These are phyloP conservation scores for Larix kaempferi DNA, from an alignment of 75 land plant species.

Conservation along the genomic window DNA sequence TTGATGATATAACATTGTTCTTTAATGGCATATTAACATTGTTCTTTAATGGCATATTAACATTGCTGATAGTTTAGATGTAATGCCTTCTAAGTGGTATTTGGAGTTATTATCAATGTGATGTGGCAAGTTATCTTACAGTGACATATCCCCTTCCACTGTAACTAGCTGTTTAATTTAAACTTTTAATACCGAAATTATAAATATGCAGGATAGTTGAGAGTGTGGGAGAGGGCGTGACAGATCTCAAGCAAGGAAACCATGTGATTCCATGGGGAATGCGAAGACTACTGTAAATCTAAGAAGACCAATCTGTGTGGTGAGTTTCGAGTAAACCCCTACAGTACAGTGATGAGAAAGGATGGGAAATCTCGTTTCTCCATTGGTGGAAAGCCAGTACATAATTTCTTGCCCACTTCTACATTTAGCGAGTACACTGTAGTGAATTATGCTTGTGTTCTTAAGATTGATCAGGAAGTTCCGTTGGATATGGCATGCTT, in stretches of 20 bases:
- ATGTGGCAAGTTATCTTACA: too few species aligned
- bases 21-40: too few species aligned
- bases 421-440: constrained; percentile 95
- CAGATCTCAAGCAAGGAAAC: constrained; percentile 9
- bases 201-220: constrained; percentile 32
- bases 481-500: constrained; percentile 60
- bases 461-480: constrained; percentile 57
- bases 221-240: constrained; percentile 36
- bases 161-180: too few species aligned
- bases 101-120: too few species aligned
- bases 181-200: too few species aligned
- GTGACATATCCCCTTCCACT: too few species aligned
- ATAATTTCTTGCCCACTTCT: constrained; percentile 68
- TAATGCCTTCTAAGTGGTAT: too few species aligned
- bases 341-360: constrained; percentile 38
- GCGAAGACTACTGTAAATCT: constrained; percentile 13
- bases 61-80: too few species aligned
- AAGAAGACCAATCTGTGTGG: constrained; percentile 62
- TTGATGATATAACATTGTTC: too few species aligned
- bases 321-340: constrained; percentile 33
- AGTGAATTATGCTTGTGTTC: constrained; percentile 62
- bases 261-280: not conserved
- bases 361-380: constrained; percentile 52
- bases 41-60: too few species aligned
- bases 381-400: constrained; percentile 31